Conservation (phyloP, 495 filamentous ascomycete genomes). For the Glutinoglossum americanum region DNA sequence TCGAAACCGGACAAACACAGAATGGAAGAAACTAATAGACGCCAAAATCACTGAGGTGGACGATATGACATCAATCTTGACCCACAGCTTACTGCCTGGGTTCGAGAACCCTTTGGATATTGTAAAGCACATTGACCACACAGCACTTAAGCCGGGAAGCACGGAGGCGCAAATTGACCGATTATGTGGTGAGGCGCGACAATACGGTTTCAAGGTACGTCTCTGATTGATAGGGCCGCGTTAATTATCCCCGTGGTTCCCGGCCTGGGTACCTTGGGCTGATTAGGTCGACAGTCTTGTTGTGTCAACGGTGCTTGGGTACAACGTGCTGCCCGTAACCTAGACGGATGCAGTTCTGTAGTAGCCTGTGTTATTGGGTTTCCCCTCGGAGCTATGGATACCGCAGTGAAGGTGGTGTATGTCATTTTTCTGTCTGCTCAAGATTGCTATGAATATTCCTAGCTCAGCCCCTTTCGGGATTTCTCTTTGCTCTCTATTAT, state of each 20-base stretch:
- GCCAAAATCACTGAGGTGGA: not conserved
- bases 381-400: constrained; percentile 37
- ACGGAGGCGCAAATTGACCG: constrained; percentile 30
- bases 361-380: constrained; percentile 48
- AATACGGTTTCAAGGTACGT: constrained; percentile 33
- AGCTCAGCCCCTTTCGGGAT: not conserved
- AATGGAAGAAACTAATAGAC: not conserved
- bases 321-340: constrained; percentile 26
- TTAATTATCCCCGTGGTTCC: no score
- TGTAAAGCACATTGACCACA: constrained; percentile 38
- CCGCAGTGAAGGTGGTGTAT: constrained; percentile 27
- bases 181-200: constrained; percentile 40
- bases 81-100: not conserved
- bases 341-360: constrained; percentile 26
- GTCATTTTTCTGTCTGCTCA: not conserved
- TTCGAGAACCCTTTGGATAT: not conserved
- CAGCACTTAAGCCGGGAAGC: constrained; percentile 33
- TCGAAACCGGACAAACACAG: not conserved
- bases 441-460: not conserved
- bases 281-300: constrained; percentile 9
- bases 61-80: not conserved
- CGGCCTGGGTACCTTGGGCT: not conserved
- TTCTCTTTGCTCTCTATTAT: not conserved
- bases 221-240: not conserved
- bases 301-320: constrained; percentile 21